Evolutionary conservation across 331 rosid genomes (phyloP).

Genomic region (Rosa hybrid): DNA sequence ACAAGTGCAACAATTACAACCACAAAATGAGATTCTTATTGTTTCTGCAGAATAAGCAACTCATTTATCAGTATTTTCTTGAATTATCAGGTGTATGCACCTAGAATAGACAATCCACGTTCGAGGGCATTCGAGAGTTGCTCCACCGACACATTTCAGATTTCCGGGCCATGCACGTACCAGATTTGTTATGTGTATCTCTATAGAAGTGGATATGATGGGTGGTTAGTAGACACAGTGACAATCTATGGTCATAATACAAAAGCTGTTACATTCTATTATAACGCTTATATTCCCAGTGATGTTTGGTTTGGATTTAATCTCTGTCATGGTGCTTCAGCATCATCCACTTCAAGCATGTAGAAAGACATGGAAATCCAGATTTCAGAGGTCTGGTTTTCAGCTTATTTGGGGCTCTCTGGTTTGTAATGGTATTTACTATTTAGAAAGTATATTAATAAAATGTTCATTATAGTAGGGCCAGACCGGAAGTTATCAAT

Average conservation of each 20-base stretch:
- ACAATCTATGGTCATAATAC: slow-evolving; percentile 42
- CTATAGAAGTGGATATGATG: slow-evolving; percentile 74
- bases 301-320: slow-evolving; percentile 77
- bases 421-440: background rate
- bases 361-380: background rate
- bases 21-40: background rate
- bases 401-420: background rate
- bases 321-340: slow-evolving; percentile 38
- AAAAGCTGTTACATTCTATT: slow-evolving; percentile 45
- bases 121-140: slow-evolving; percentile 65
- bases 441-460: background rate
- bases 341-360: slow-evolving; percentile 21
- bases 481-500: background rate
- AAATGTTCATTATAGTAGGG: background rate
- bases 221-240: slow-evolving; percentile 73
- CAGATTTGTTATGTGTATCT: slow-evolving; percentile 61
- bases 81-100: slow-evolving; percentile 60
- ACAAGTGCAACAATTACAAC: background rate
- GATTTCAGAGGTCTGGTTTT: background rate
- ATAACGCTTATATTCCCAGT: slow-evolving; percentile 49
- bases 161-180: slow-evolving; percentile 69
- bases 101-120: slow-evolving; percentile 65
- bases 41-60: background rate
- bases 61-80: background rate
- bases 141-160: slow-evolving; percentile 55